Evolutionary conservation across 2,329 filamentous ascomycete genomes (phyloP), one percentile per base, ranked within the genome.

Genomic region (Lachnellula hyalina): DNA sequence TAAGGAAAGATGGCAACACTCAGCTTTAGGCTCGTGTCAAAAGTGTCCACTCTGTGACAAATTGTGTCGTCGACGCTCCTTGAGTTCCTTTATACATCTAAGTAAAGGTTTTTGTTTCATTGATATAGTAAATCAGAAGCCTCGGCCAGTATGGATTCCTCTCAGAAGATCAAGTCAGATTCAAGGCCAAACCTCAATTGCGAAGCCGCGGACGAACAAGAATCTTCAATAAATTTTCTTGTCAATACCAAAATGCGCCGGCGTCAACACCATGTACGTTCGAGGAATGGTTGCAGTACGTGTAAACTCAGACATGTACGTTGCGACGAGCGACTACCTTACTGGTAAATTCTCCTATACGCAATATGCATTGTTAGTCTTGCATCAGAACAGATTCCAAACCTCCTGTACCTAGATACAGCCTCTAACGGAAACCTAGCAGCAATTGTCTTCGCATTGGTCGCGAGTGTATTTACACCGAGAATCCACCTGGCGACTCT

Each of bases 271-370:
- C 56, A 62, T 49, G 28, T 32, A 34, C 49, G 58, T 40, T 61
- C 60, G 2, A 59, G 42, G 35, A 59, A 59, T 34, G 60, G 60
- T 21, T 62, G 60, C 28, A 11, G 12, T 17, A 62, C 60, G 1
- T 61, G 58, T 48, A 62, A 59, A 42, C 50, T 56, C 42, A 53
- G 60, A 5, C 60, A 61, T 51, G 55, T 62, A 28, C 54, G 56
- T 6, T 62, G 58, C 47, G 60, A 62, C 28, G 58, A 62, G 34
- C 32, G 56, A 14, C 47, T 49, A 38, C 60, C 60, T 14, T 59
- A 53, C 34, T 62, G 58, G 58, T 62, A 49, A 40, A 56, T 45
- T 41, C 11, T 17, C 23, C 14, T 19, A 17, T 15, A 23, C 48
- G n/a, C 11, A 44, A 44, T 12, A 12, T 44, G 21, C 41, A 44